These are phyloP conservation scores for Xylariales sp. DNA, from an alignment of 2,329 filamentous ascomycete genomes.

Conservation along the genomic window DNA sequence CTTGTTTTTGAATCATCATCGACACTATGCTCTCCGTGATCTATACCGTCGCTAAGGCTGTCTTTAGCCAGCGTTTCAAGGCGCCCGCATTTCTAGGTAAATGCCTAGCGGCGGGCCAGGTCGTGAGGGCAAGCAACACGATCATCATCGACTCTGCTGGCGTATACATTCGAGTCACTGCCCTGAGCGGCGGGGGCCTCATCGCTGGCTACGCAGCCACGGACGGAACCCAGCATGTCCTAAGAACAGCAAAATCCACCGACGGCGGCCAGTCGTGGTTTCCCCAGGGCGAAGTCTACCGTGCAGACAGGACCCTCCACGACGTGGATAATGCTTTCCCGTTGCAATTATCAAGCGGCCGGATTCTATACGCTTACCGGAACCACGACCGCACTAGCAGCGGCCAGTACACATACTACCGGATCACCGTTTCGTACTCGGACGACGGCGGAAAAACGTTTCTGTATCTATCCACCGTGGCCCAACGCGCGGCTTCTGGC, in stretches of 20 bases:
- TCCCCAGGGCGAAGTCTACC: slow-evolving; percentile 44
- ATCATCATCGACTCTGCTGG: slow-evolving; percentile 45
- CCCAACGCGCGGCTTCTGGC: slow-evolving; percentile 40
- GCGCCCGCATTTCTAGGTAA: slow-evolving; percentile 32
- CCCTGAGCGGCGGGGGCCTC: slow-evolving; percentile 44
- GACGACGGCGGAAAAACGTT: slow-evolving; percentile 56
- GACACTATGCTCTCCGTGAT: slow-evolving; percentile 20
- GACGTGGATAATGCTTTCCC: slow-evolving; percentile 53
- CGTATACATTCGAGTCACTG: slow-evolving; percentile 49
- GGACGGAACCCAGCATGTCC: slow-evolving; percentile 41
- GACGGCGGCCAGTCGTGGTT: slow-evolving; percentile 49
- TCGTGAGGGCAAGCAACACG: slow-evolving; percentile 42
- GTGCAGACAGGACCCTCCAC: slow-evolving; percentile 38
- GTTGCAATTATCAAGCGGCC: slow-evolving; percentile 51
- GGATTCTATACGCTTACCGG: slow-evolving; percentile 53
- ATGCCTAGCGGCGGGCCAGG: slow-evolving; percentile 38
- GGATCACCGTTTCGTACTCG: slow-evolving; percentile 57
- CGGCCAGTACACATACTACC: slow-evolving; percentile 51
- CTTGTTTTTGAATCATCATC: not conserved
- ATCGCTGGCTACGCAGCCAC: slow-evolving; percentile 48
- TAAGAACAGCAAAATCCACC: slow-evolving; percentile 45
- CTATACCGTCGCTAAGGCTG: slow-evolving; percentile 2
- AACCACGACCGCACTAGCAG: slow-evolving; percentile 49
- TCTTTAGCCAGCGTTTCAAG: slow-evolving; percentile 1
- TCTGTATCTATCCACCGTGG: slow-evolving; percentile 50